Conservation (phyloP, 441 rosid species). For the Erodium moschatum region DNA sequence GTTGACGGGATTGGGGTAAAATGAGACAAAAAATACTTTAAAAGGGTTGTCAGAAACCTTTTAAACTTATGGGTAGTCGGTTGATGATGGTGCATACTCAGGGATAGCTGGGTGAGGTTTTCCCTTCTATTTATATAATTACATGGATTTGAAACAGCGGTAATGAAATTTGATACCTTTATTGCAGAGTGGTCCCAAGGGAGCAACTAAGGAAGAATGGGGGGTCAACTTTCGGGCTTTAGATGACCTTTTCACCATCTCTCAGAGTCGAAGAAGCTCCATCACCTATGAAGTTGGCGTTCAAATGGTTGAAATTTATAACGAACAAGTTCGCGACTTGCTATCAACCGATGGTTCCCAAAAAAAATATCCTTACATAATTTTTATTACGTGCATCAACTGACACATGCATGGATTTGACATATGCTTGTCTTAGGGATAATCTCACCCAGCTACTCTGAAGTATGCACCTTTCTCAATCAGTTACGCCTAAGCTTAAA, state of each 20-base stretch:
- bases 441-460: too few species aligned
- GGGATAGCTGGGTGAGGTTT: too few species aligned
- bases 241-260: conserved; percentile 38
- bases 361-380: conserved; percentile 52
- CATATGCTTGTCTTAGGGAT: not conserved
- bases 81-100: too few species aligned
- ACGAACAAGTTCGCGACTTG: conserved; percentile 65
- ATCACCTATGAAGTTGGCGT: conserved; percentile 46
- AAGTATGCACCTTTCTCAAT: too few species aligned
- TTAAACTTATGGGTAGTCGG: too few species aligned
- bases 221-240: conserved; percentile 30
- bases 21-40: too few species aligned
- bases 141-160: conserved; percentile 26
- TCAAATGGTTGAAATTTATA: conserved; percentile 85
- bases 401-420: conserved; percentile 14
- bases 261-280: conserved; percentile 39
- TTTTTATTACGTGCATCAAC: not conserved
- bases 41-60: too few species aligned
- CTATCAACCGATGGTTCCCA: conserved; percentile 35
- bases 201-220: conserved; percentile 63
- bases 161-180: conserved; percentile 12
- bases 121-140: not conserved
- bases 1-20: too few species aligned
- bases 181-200: conserved; percentile 74
- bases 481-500: too few species aligned